Evolutionary conservation across 345 rosid genomes (phyloP), one percentile per base, ranked within the genome.

Genomic region (Euphorbia lathyris): DNA sequence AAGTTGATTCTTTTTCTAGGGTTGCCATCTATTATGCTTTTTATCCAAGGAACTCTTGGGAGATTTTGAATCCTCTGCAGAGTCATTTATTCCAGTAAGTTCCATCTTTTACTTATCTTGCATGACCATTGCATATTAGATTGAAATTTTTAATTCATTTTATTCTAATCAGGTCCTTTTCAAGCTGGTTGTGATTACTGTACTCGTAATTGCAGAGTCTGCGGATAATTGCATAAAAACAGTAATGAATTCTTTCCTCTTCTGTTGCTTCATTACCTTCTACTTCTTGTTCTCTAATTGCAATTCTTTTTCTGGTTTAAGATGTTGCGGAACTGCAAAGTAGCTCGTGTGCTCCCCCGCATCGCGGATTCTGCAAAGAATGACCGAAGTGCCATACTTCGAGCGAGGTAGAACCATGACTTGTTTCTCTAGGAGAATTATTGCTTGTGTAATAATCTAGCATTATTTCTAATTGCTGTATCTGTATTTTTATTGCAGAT

Each of bases 141-240:
- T 68, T 60, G 72, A 63, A 68, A 65, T 16, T 72, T 51, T 77
- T 81, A 75, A 80, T 72, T 70, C 71, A 63, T 74, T 71, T 64
- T 70, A 77, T 86, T 81, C 76, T 86, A 67, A 83, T 82, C 94
- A 95, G 99, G 98, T 90, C 68, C 98, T 95, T 83, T 95, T 95
- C 92, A 95, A 95, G 97, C 84, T 95, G 76, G 99, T 95, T 78
- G 99, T 95, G 88, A 95, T 95, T 66, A 95, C 99, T 79, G 99
- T 92, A 69, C 99, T 95, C 82, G 99, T 95, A 76, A 95, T 95
- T 86, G 96, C 96, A 78, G 99, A 95, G 81, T 95, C 99, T 72
- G 94, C 99, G 1, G 99, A 95, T 81, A 95, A 81, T 86, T 95
- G 99, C 88, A 90, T 95, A 79, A 95, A 95, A 80, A 95, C 97